Percentiles rank a stretch among this genome's conserved stretches.
Conservation (phyloP, 176 grass and related monocot species). For the Panicum miliaceum region DNA sequence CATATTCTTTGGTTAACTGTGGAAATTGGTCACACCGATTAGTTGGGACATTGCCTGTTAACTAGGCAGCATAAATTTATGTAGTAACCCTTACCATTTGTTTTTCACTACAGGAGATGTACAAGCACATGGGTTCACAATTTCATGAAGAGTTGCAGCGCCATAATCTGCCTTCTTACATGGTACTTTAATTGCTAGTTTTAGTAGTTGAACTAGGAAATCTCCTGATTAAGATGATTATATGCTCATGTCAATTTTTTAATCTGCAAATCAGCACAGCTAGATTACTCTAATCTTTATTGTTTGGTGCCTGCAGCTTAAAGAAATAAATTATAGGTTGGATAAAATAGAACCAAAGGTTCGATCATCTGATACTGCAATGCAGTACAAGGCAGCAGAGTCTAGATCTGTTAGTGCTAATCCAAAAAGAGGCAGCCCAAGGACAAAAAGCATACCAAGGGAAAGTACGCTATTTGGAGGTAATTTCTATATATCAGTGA, state of each 20-base stretch:
- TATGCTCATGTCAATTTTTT: conserved; percentile 29
- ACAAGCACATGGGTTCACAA: conserved; percentile 82
- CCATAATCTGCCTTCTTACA: conserved; percentile 81
- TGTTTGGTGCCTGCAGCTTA: conserved; percentile 69
- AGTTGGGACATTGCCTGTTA: not conserved
- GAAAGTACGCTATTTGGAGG: conserved; percentile 85
- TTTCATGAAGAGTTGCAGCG: conserved; percentile 97
- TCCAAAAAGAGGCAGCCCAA: conserved; percentile 86
- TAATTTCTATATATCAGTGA: conserved; percentile 31
- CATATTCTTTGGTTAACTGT: conserved; percentile 3
- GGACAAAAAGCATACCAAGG: conserved; percentile 53
- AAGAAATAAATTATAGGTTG: conserved; percentile 88
- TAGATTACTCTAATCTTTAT: conserved; percentile 32
- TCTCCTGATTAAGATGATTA: conserved; percentile 24
- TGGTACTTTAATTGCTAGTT: conserved; percentile 55
- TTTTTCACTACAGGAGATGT: conserved; percentile 78
- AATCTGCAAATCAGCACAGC: not conserved
- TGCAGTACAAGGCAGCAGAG: conserved; percentile 54
- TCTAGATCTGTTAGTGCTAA: conserved; percentile 74
- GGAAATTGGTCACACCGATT: conserved; percentile 13
- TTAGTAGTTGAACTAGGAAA: conserved; percentile 21
- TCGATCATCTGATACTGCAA: conserved; percentile 59
- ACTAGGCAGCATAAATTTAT: not conserved
- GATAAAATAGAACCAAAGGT: conserved; percentile 87
- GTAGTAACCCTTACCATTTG: conserved; percentile 29